Percentiles rank a stretch among this genome's conserved stretches.
These are phyloP conservation scores for Ogataea angusta DNA, from an alignment of 805 yeast genomes.

Conservation along the genomic window DNA sequence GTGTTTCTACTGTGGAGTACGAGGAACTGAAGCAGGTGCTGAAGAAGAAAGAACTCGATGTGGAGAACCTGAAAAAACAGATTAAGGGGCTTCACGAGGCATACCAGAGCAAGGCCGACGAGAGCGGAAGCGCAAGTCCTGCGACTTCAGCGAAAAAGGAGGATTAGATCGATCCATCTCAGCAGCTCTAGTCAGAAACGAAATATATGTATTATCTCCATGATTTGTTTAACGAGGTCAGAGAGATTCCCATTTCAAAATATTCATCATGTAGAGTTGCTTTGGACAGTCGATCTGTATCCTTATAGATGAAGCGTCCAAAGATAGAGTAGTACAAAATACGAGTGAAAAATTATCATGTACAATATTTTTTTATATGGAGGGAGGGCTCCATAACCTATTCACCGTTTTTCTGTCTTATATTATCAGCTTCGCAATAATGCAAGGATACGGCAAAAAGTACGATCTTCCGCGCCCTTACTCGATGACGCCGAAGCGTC, in stretches of 20 bases:
- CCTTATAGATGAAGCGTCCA: conserved; percentile 5
- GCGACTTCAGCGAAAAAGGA: conserved; percentile 3
- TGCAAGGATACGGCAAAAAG: conserved; percentile 33
- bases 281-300: conserved; percentile 2
- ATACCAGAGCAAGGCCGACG: conserved; percentile 37
- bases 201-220: conserved; percentile 29
- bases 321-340: background rate
- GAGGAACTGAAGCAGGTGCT: conserved; percentile 19
- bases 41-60: conserved; percentile 20
- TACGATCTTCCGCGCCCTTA: conserved; percentile 44
- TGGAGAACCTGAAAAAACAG: conserved; percentile 41
- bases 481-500: conserved; percentile 30
- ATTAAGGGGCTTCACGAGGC: conserved; percentile 39
- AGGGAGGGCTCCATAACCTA: conserved; percentile 8
- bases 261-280: conserved; percentile 25
- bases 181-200: conserved; percentile 12
- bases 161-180: conserved; percentile 1
- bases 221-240: conserved; percentile 27
- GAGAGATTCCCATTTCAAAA: conserved; percentile 34
- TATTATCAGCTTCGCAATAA: conserved; percentile 7
- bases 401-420: background rate
- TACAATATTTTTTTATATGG: background rate
- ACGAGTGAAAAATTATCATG: background rate
- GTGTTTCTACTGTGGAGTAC: conserved; percentile 27
- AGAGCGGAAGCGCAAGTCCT: background rate